Conservation (phyloP, 352 stramenopile species). For the Phytophthora pistaciae region DNA sequence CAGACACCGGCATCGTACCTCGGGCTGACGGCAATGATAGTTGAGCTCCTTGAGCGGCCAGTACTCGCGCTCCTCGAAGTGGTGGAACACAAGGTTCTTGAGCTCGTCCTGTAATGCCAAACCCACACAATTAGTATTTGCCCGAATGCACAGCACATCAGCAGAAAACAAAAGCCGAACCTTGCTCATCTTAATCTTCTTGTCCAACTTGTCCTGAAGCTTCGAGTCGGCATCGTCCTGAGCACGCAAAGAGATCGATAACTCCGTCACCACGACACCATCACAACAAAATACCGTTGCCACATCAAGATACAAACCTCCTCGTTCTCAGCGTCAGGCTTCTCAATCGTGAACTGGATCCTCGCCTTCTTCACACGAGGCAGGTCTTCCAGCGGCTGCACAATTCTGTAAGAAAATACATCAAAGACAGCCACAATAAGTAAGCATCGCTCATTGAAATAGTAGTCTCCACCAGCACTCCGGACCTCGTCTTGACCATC, state of each 20-base stretch:
- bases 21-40: conserved; percentile 88
- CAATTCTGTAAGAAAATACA: conserved; percentile 53
- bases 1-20: conserved; percentile 47
- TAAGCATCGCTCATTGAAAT: neutral
- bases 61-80: conserved; percentile 89
- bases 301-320: conserved; percentile 49
- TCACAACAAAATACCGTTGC: neutral
- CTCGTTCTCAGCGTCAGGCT: conserved; percentile 68
- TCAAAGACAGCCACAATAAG: neutral
- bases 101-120: conserved; percentile 72
- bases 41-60: conserved; percentile 92
- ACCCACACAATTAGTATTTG: neutral
- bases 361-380: conserved; percentile 83
- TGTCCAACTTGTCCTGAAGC: conserved; percentile 76
- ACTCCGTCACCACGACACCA: neutral
- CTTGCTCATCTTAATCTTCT: conserved; percentile 93
- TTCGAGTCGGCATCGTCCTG: conserved; percentile 64
- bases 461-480: neutral
- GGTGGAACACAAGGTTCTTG: conserved; percentile 89
- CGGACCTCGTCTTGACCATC: conserved; percentile 83
- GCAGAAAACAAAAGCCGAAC: conserved; percentile 29
- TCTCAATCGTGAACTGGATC: conserved; percentile 89
- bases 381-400: conserved; percentile 77
- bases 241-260: conserved; percentile 1
- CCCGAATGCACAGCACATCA: neutral